Evolutionary conservation across 805 yeast species (phyloP).

Genomic region (Blastobotrys mokoenaii): DNA sequence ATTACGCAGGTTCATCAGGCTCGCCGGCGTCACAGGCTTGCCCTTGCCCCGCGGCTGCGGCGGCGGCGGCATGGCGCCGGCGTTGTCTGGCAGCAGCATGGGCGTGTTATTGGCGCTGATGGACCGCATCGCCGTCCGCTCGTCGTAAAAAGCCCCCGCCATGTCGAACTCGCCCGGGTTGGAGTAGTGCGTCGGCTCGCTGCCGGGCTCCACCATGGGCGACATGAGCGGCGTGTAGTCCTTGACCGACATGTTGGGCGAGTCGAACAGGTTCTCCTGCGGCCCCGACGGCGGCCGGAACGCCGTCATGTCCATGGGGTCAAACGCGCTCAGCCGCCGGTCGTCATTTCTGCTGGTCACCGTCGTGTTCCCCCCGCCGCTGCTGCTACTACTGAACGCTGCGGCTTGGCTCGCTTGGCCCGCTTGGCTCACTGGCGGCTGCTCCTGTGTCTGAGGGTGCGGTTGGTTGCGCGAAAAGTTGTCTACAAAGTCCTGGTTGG

Average conservation of each 20-base stretch:
- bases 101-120: neutral
- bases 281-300: too few species aligned
- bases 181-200: neutral
- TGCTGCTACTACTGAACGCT: too few species aligned
- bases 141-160: conserved; percentile 16
- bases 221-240: conserved; percentile 70
- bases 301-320: too few species aligned
- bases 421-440: too few species aligned
- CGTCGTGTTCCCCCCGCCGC: too few species aligned
- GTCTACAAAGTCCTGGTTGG: too few species aligned
- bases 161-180: conserved; percentile 12
- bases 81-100: neutral
- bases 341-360: too few species aligned
- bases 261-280: too few species aligned
- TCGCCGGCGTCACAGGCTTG: conserved; percentile 28
- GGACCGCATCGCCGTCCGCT: neutral
- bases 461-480: too few species aligned
- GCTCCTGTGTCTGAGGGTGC: too few species aligned
- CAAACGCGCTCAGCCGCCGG: neutral
- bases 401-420: too few species aligned
- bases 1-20: conserved; percentile 23
- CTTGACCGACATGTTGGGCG: neutral
- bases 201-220: conserved; percentile 44
- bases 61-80: neutral
- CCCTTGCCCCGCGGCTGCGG: neutral